Conservation (phyloP, 345 rosid species). For the Hypericum androsaemum region DNA sequence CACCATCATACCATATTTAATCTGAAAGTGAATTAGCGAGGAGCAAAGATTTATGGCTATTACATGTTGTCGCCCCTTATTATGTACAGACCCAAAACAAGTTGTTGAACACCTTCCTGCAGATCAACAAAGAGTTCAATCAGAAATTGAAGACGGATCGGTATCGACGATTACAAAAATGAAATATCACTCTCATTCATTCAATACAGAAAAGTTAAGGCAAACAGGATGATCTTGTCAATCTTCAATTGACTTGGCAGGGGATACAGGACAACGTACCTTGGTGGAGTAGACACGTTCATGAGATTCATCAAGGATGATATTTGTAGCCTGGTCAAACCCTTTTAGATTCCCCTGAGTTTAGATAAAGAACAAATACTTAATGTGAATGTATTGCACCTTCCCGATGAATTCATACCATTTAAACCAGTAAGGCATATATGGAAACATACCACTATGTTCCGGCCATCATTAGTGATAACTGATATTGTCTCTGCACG, state of each 20-base stretch:
- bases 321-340: conserved; percentile 87
- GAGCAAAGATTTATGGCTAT: too few relatives aligned
- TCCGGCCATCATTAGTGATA: conserved; percentile 85
- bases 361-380: background rate
- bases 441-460: conserved; percentile 54
- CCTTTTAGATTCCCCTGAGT: conserved; percentile 69
- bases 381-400: background rate
- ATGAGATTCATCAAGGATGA: conserved; percentile 86
- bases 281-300: conserved; percentile 84
- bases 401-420: too few relatives aligned
- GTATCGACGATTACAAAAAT: too few relatives aligned
- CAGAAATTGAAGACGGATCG: background rate
- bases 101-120: conserved; percentile 96
- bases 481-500: conserved; percentile 60
- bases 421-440: too few relatives aligned
- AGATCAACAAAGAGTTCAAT: background rate
- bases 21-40: background rate
- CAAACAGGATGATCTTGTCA: too few relatives aligned
- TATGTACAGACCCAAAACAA: conserved; percentile 86
- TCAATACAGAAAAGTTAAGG: too few relatives aligned
- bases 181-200: too few relatives aligned
- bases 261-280: conserved; percentile 26
- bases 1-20: background rate
- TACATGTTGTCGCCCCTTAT: conserved; percentile 99
- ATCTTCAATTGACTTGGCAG: too few relatives aligned